These are phyloP conservation scores for Citropsis articulata DNA, from an alignment of 345 rosid genomes.

Conservation along the genomic window DNA sequence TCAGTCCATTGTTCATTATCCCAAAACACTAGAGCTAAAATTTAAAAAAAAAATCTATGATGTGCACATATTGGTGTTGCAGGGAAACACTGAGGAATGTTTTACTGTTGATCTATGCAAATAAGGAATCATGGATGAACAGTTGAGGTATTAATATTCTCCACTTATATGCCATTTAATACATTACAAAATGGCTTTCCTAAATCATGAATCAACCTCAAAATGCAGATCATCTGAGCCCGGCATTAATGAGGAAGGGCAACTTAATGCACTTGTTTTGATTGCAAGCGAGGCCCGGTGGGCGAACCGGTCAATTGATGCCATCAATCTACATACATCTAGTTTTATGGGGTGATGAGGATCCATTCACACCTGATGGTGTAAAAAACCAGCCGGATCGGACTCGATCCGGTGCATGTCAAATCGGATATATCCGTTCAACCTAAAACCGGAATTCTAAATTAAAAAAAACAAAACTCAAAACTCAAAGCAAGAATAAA, in stretches of 20 bases:
- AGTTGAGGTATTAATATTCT: slow-evolving; percentile 57
- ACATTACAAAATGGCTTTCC: too few relatives aligned
- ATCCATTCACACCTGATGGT: slow-evolving; percentile 88
- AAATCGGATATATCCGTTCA: too few relatives aligned
- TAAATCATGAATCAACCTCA: too few relatives aligned
- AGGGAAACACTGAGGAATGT: slow-evolving; percentile 68
- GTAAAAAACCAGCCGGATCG: too few relatives aligned
- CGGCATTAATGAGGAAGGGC: slow-evolving; percentile 4
- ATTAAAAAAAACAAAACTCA: too few relatives aligned
- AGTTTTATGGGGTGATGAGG: slow-evolving; percentile 81
- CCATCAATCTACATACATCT: slow-evolving; percentile 54
- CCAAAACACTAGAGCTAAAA: neutral
- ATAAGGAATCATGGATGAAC: slow-evolving; percentile 78
- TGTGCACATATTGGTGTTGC: slow-evolving; percentile 17
- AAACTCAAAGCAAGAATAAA: too few relatives aligned
- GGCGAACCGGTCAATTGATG: slow-evolving; percentile 65
- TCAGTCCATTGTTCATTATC: neutral
- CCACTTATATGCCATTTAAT: neutral
- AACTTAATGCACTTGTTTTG: too few relatives aligned
- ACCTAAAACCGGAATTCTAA: too few relatives aligned
- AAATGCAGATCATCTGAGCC: too few relatives aligned
- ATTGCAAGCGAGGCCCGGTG: slow-evolving; percentile 86
- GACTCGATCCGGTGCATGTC: too few relatives aligned
- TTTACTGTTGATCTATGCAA: slow-evolving; percentile 62
- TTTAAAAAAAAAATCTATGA: too few relatives aligned